These are phyloP conservation scores for Cladosporium sp. DNA, from an alignment of 2,329 filamentous ascomycete species.

Conservation along the genomic window DNA sequence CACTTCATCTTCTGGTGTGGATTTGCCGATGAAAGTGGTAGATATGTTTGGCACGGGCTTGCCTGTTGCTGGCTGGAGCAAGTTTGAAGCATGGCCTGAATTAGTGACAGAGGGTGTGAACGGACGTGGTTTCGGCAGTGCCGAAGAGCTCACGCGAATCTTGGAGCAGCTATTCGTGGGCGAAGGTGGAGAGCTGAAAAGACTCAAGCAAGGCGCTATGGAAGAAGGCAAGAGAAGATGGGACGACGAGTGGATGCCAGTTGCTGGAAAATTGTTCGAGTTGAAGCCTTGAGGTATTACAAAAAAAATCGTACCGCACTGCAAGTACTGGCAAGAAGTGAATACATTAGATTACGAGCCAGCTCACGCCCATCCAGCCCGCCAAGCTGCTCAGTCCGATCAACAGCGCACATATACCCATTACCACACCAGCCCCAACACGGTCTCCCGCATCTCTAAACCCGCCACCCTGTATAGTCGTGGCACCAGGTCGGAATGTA, in stretches of 20 bases:
- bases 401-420: slow-evolving; percentile 34
- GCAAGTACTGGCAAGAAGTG: not conserved
- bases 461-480: slow-evolving; percentile 19
- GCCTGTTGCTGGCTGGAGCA: slow-evolving; percentile 80
- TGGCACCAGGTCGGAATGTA: not conserved
- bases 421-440: slow-evolving; percentile 30
- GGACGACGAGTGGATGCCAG: slow-evolving; percentile 88
- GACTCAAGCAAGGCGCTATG: slow-evolving; percentile 70
- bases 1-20: slow-evolving; percentile 88
- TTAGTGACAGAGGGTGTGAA: slow-evolving; percentile 85
- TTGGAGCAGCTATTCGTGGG: slow-evolving; percentile 61
- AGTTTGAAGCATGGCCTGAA: slow-evolving; percentile 85
- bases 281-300: not conserved
- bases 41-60: slow-evolving; percentile 97
- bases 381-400: slow-evolving; percentile 30
- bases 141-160: slow-evolving; percentile 60
- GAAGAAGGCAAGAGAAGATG: slow-evolving; percentile 71
- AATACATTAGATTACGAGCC: slow-evolving; percentile 30
- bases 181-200: slow-evolving; percentile 57
- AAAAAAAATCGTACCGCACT: not conserved
- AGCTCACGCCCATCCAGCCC: slow-evolving; percentile 36
- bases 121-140: slow-evolving; percentile 76
- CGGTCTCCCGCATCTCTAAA: slow-evolving; percentile 31
- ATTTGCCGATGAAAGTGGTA: slow-evolving; percentile 98
- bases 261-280: slow-evolving; percentile 66